Conservation (phyloP, 2,329 filamentous ascomycete species). For the Pseudovirgaria hyperparasitica region DNA sequence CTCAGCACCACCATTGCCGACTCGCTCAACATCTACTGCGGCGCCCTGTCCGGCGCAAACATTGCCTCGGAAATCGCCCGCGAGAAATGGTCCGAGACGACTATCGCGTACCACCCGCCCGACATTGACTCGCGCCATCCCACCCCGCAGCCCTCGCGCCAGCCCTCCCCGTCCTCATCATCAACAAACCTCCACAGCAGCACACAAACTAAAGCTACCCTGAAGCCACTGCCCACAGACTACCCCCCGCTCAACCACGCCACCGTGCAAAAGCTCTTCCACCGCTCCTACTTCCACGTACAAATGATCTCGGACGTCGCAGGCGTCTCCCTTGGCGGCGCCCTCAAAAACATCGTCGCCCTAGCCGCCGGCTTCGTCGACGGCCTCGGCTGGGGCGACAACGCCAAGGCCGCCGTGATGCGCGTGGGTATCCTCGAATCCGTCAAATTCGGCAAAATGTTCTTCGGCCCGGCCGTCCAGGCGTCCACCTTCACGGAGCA, state of each 20-base stretch:
- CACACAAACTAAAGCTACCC: constrained; percentile 45
- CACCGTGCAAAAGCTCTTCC: constrained; percentile 76
- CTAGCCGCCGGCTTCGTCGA: constrained; percentile 91
- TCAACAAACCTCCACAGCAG: constrained; percentile 40
- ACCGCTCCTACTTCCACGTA: constrained; percentile 95
- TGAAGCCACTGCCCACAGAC: constrained; percentile 65
- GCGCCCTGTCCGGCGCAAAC: constrained; percentile 89
- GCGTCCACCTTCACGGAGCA: constrained; percentile 91
- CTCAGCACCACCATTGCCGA: constrained; percentile 94
- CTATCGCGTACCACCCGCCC: constrained; percentile 89
- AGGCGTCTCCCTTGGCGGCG: constrained; percentile 85
- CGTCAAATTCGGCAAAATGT: constrained; percentile 88
- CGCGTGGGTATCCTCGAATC: constrained; percentile 90
- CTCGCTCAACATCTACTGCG: constrained; percentile 88
- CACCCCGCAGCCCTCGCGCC: constrained; percentile 43
- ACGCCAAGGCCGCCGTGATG: constrained; percentile 98
- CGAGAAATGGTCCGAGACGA: constrained; percentile 96
- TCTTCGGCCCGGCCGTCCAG: constrained; percentile 73
- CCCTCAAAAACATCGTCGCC: constrained; percentile 93
- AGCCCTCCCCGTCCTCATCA: constrained; percentile 34
- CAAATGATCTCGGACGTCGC: constrained; percentile 91
- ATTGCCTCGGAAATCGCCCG: constrained; percentile 88
- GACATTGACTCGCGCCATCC: constrained; percentile 71
- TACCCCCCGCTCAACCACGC: constrained; percentile 80
- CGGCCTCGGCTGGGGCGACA: constrained; percentile 93